Evolutionary conservation across 129 eudicot genomes (phyloP).

Genomic region (Pseudognaphalium luteoalbum): DNA sequence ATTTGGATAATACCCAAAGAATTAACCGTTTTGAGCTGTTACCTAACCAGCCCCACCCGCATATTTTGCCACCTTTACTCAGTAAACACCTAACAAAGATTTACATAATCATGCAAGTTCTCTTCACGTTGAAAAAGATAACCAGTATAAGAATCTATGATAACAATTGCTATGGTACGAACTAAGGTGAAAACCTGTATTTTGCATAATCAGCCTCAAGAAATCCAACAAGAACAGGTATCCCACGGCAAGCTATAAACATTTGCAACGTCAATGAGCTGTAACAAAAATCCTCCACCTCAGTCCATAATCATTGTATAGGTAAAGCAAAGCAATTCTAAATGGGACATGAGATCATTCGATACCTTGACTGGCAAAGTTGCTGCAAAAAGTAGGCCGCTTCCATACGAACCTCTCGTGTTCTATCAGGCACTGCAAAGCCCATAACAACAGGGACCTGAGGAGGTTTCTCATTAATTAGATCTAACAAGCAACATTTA

Average conservation of each 20-base stretch:
- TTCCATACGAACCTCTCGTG: slow-evolving; percentile 95
- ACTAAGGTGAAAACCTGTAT: slow-evolving; percentile 58
- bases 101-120: slow-evolving; percentile 14
- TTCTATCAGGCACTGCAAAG: slow-evolving; percentile 89
- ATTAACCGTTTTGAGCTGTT: background rate
- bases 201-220: slow-evolving; percentile 99
- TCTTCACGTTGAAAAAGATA: slow-evolving; percentile 16
- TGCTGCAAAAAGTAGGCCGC: slow-evolving; percentile 96
- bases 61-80: background rate
- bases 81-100: slow-evolving; percentile 15
- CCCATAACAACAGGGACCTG: slow-evolving; percentile 91
- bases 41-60: background rate
- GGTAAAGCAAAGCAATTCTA: slow-evolving; percentile 4
- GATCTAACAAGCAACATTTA: background rate
- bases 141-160: background rate
- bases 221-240: slow-evolving; percentile 93
- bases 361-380: slow-evolving; percentile 91
- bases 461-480: slow-evolving; percentile 14
- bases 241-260: slow-evolving; percentile 97
- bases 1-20: background rate
- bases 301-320: slow-evolving; percentile 11
- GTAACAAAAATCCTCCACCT: slow-evolving; percentile 36
- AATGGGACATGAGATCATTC: background rate
- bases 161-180: slow-evolving; percentile 3
- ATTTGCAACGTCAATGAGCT: slow-evolving; percentile 93